Evolutionary conservation across 2,329 filamentous ascomycete species (phyloP).

Genomic region (Penicillium griseofulvum): DNA sequence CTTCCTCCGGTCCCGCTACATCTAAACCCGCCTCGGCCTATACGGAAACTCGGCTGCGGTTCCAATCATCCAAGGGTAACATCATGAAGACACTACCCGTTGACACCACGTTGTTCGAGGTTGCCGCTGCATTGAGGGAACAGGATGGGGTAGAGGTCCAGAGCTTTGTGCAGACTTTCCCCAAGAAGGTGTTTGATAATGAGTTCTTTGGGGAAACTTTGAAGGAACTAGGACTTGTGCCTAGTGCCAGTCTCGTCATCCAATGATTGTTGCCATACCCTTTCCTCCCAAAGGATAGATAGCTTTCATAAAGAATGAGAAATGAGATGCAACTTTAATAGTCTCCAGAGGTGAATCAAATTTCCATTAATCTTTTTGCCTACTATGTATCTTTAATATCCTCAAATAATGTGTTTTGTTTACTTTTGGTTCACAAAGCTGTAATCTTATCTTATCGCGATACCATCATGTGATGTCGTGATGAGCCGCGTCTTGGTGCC

Average conservation of each 20-base stretch:
- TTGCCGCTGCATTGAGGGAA: constrained; percentile 70
- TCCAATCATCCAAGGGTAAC: constrained; percentile 74
- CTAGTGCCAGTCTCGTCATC: constrained; percentile 85
- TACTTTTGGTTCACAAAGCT: not conserved
- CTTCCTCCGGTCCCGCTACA: constrained; percentile 48
- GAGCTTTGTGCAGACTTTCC: constrained; percentile 83
- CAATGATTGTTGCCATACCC: constrained; percentile 34
- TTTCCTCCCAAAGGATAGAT: not conserved
- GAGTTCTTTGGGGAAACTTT: constrained; percentile 86
- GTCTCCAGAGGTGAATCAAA: not conserved
- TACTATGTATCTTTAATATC: not conserved
- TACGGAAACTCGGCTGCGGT: constrained; percentile 74
- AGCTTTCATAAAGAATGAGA: constrained; percentile 10
- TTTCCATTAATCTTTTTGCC: not conserved
- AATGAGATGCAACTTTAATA: constrained; percentile 2
- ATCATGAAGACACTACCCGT: constrained; percentile 84
- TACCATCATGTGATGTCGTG: constrained; percentile 36
- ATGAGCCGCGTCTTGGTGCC: constrained; percentile 24
- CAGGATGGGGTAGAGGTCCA: constrained; percentile 69
- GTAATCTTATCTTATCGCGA: constrained; percentile 1
- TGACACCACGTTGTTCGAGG: constrained; percentile 89
- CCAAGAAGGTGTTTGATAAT: constrained; percentile 71
- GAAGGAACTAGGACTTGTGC: constrained; percentile 86
- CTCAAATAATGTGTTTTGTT: not conserved
- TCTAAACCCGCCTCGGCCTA: constrained; percentile 68